phyloP scores from a whole-genome alignment of 2,329 filamentous ascomycete species.

The Periconia sp. region DNA sequence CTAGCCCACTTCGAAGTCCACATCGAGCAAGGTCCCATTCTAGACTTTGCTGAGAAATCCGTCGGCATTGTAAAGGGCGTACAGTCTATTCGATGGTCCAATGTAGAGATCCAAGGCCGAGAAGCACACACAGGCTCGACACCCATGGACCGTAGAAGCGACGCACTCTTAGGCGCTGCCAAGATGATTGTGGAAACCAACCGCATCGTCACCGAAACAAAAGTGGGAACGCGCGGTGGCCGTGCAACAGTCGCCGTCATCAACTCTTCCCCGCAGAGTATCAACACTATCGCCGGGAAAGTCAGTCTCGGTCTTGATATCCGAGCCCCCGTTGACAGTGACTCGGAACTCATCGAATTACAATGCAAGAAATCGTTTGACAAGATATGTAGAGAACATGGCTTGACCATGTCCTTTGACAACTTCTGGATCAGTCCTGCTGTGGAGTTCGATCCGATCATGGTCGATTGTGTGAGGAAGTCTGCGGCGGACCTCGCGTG shows the following conservation, averaged over 20 bases:
- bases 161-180: slow-evolving; percentile 29
- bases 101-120: slow-evolving; percentile 31
- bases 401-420: slow-evolving; percentile 20
- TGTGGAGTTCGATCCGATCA: slow-evolving; percentile 22
- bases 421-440: slow-evolving; percentile 28
- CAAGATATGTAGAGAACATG: slow-evolving; percentile 20
- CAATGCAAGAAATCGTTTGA: slow-evolving; percentile 20
- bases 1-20: slow-evolving; percentile 79
- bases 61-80: slow-evolving; percentile 71
- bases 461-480: slow-evolving; percentile 21
- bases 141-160: slow-evolving; percentile 60
- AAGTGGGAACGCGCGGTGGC: slow-evolving; percentile 17
- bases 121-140: slow-evolving; percentile 62
- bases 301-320: slow-evolving; percentile 31
- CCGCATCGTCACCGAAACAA: slow-evolving; percentile 46
- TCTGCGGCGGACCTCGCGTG: slow-evolving; percentile 22
- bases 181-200: slow-evolving; percentile 52
- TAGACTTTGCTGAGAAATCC: slow-evolving; percentile 62
- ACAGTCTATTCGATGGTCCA: slow-evolving; percentile 71
- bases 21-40: slow-evolving; percentile 77
- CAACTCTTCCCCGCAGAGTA: slow-evolving; percentile 26
- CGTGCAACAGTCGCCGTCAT: slow-evolving; percentile 35
- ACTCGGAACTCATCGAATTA: slow-evolving; percentile 23
- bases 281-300: slow-evolving; percentile 31
- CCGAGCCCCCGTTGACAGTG: slow-evolving; percentile 25